Conservation (phyloP, 805 yeast genomes). For the Yamadazyma endophytica region DNA sequence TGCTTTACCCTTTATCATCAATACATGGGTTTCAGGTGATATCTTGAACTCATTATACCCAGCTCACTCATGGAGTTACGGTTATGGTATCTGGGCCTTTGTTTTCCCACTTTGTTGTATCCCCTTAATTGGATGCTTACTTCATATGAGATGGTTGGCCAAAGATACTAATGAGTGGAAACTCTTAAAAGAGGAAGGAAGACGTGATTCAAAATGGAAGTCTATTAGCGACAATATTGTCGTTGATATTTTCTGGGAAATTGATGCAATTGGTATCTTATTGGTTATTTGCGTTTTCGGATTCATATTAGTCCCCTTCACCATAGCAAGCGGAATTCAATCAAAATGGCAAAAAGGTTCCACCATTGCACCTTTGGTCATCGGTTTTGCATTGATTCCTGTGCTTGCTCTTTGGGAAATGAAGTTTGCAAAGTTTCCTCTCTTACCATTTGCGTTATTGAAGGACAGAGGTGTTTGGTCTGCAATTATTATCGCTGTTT, state of each 20-base stretch:
- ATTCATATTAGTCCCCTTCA: constrained; percentile 65
- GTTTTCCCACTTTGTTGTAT: constrained; percentile 62
- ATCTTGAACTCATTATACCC: constrained; percentile 38
- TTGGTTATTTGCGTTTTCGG: constrained; percentile 56
- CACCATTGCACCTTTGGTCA: constrained; percentile 63
- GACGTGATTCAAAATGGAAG: constrained; percentile 13
- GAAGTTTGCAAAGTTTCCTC: constrained; percentile 54
- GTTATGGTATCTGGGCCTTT: constrained; percentile 77
- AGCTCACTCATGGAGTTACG: constrained; percentile 59
- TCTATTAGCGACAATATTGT: constrained; percentile 27
- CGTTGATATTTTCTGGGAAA: constrained; percentile 51
- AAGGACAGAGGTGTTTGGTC: constrained; percentile 73
- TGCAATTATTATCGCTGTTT: constrained; percentile 55
- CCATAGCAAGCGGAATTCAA: constrained; percentile 64
- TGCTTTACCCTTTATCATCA: constrained; percentile 68
- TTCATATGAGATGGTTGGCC: constrained; percentile 56
- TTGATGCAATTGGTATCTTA: constrained; percentile 62
- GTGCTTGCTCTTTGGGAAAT: constrained; percentile 58
- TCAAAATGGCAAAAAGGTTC: constrained; percentile 56
- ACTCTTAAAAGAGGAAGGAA: constrained; percentile 34
- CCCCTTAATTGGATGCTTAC: constrained; percentile 52
- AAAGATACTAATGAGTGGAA: constrained; percentile 49
- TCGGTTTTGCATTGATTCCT: constrained; percentile 62
- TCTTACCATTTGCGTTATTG: constrained; percentile 55
- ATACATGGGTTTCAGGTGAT: constrained; percentile 74